Conservation (phyloP, 1,284 basidiomycete genomes). For the Austroboletus rostrupii region DNA sequence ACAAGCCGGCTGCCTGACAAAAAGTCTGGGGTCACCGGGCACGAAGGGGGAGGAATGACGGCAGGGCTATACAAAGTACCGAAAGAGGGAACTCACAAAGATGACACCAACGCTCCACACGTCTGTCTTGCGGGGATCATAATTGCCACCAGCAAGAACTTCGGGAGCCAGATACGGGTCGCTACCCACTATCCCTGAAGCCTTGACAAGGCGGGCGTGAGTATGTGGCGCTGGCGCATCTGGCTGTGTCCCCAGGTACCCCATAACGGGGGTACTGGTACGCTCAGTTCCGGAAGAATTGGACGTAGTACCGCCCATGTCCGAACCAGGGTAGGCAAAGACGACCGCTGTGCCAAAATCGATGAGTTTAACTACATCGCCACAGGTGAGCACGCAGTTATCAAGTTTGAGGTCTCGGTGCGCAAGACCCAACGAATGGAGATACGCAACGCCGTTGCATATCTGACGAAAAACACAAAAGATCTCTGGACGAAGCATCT, state of each 20-base stretch:
- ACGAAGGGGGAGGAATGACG: neutral
- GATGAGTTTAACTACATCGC: conserved; percentile 97
- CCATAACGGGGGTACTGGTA: conserved; percentile 13
- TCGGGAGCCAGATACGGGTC: conserved; percentile 99
- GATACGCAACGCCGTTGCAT: conserved; percentile 95
- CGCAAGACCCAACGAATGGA: conserved; percentile 95
- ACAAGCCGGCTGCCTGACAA: neutral
- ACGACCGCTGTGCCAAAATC: conserved; percentile 99
- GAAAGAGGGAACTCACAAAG: conserved; percentile 57
- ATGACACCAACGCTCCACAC: conserved; percentile 99
- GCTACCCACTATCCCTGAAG: conserved; percentile 92
- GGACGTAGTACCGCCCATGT: conserved; percentile 26
- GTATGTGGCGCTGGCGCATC: conserved; percentile 29
- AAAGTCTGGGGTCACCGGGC: neutral
- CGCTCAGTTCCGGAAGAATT: conserved; percentile 9
- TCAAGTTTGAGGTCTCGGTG: conserved; percentile 99
- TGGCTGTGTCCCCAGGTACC: conserved; percentile 20
- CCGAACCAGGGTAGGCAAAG: conserved; percentile 93
- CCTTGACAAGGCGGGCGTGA: conserved; percentile 60
- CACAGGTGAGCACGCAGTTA: conserved; percentile 96
- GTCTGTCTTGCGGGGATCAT: conserved; percentile 96
- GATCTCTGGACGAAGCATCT: conserved; percentile 97
- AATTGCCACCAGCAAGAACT: conserved; percentile 63
- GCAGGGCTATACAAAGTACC: neutral
- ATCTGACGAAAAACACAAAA: conserved; percentile 99